Base-by-base conservation (phyloP, 1,139 yeast genomes). In the Hyphopichia buzzinii region DNA sequence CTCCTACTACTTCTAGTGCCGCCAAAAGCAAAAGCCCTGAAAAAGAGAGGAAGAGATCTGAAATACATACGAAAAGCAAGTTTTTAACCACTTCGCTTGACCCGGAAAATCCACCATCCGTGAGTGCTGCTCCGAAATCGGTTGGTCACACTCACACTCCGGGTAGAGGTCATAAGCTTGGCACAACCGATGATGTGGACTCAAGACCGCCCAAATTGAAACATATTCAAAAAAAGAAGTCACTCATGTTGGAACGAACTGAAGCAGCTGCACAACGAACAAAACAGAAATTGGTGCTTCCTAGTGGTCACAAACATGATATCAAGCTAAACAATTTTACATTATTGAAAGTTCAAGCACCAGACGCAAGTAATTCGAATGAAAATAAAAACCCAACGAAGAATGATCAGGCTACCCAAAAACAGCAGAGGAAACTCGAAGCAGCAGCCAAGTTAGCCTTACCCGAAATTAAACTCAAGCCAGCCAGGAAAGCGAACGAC, bases 71-170 rank as follows among this genome's bases (percentile, higher is more conserved):
- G 26, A 61, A 57, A 40, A 67, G 65, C 36, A 52, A 59, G 40
- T 65, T 67, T 38, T 53, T 67, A 30, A 62, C 72, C 0, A 65
- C 73, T 3, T 59, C 65, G 3, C 49, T 67, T 23, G 61, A 60
- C 17, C 65, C 65, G 1, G 48, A 53, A 1, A 55, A 49, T 17
- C 52, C 55, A 2, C 41, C 41, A 1, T 29, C 25, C 14, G 29
- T 37, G 22, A 35, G 34, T 26, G 4, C 11, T 10, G 29, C 28
- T 7, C 23, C 24, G 11, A 16, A 16, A 12, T 19, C 33, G 6
- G 29, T 28, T 16, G 29, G 7, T 3, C 15, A 17, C 21, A 12
- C 26, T 7, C 12, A 13, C 12, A 21, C 12, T 12, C 26, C 15
- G 10, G 24, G 16, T 21, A 17, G 17, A 11, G 14, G n/a, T 14